Conservation (phyloP, 345 rosid species). For the Bretschneidera sinensis region DNA sequence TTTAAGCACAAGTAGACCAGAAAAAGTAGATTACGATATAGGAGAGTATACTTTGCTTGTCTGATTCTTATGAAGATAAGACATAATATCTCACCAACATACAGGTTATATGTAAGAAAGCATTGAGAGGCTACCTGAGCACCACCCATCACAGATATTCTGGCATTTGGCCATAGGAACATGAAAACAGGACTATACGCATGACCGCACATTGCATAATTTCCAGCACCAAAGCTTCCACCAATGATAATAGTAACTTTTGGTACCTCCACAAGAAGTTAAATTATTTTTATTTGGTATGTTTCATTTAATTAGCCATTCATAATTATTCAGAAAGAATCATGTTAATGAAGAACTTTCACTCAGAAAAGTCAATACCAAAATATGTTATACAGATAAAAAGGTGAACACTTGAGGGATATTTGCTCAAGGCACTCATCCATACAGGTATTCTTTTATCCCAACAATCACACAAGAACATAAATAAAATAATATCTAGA, state of each 20-base stretch:
- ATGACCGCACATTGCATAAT: slow-evolving; percentile 98
- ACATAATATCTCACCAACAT: no score
- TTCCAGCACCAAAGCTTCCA: slow-evolving; percentile 98
- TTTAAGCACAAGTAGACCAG: no score
- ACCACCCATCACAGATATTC: slow-evolving; percentile 96
- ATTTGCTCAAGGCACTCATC: background rate
- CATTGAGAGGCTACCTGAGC: slow-evolving; percentile 54
- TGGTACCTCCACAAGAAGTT: slow-evolving; percentile 55
- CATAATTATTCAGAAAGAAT: background rate
- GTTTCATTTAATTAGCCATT: background rate
- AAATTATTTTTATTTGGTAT: background rate
- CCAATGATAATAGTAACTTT: slow-evolving; percentile 82
- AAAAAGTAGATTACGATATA: no score
- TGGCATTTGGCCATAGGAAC: slow-evolving; percentile 97
- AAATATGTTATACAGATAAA: background rate
- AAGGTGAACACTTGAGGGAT: background rate
- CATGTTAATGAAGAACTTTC: background rate
- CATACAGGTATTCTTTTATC: background rate
- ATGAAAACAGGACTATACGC: slow-evolving; percentile 84
- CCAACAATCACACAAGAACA: background rate
- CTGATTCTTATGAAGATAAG: no score
- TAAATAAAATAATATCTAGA: background rate
- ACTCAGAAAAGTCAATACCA: background rate
- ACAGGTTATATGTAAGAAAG: background rate
- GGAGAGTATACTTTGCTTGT: no score